Evolutionary conservation across 495 filamentous ascomycete genomes (phyloP).

Genomic region (Peziza echinospora): DNA sequence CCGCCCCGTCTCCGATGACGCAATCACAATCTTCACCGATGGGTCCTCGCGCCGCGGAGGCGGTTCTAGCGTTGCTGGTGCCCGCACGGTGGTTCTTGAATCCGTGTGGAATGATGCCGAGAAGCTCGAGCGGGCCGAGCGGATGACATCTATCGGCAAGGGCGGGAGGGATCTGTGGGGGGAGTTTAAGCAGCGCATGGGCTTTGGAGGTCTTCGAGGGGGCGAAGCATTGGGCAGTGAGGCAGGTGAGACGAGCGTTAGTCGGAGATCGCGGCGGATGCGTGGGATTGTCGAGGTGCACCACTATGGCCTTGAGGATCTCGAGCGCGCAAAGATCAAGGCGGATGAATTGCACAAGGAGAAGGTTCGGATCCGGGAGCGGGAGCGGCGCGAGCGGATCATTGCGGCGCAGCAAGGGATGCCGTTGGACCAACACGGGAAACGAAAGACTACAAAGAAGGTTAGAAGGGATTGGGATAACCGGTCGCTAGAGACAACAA

Average conservation of each 20-base stretch:
- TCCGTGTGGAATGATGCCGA: neutral
- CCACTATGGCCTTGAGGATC: neutral
- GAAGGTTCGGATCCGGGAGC: neutral
- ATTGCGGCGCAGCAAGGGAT: slow-evolving; percentile 2
- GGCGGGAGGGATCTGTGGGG: neutral
- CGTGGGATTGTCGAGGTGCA: neutral
- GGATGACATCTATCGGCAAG: slow-evolving; percentile 4
- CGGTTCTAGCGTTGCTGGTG: slow-evolving; percentile 4
- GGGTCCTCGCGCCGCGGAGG: slow-evolving; percentile 15
- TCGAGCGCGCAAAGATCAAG: neutral
- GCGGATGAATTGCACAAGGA: neutral
- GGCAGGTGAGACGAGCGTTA: neutral
- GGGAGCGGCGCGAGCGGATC: neutral
- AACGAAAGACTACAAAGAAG: slow-evolving; percentile 2
- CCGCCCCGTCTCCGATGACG: slow-evolving; percentile 24
- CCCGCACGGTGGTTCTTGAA: slow-evolving; percentile 17
- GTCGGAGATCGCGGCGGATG: neutral
- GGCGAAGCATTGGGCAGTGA: neutral
- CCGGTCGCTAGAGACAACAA: slow-evolving; percentile 1
- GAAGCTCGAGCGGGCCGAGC: slow-evolving; percentile 19
- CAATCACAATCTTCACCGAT: slow-evolving; percentile 19
- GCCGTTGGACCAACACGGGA: neutral
- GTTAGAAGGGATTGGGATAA: slow-evolving; percentile 6
- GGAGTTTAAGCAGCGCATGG: neutral
- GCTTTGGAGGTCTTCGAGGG: neutral